Base-by-base conservation (phyloP, 495 filamentous ascomycete genomes). In the Neurospora cerealis region DNA sequence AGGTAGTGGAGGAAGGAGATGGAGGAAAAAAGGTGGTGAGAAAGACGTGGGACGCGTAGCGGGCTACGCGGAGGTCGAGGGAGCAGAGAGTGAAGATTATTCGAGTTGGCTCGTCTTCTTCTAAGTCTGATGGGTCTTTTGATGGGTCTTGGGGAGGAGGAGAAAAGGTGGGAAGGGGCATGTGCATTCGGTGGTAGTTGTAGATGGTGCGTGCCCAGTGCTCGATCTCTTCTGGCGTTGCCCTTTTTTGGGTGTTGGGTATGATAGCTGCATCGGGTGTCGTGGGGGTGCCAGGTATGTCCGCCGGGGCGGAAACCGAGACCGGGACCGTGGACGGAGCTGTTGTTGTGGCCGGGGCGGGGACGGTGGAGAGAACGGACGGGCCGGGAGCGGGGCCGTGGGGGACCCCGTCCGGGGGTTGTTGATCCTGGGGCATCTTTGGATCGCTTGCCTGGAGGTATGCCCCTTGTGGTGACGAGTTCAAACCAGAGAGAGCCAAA, bases 1-100 rank as follows among this genome's bases (percentile, higher is more conserved):
- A 71, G 36, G 21, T 76, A 74, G 42, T 77, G 77, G 46, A 81
- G 79, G 70, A 77, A 79, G 24, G 83, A 74, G 44, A 78, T 73
- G 62, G 80, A 81, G 62, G 80, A 81, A 42, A 75, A 77, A 36
- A 74, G 60, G 54, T 77, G 48, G 77, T 75, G 34, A 81, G 80
- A 54, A 77, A 81, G 28, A 84, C 73, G 36, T 79, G 74, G 10
- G 82, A 79, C 37, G 81, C 81, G 46, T 76, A 78, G 34, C 72
- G 70, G 44, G 82, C 81, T 19, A 84, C 79, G 72, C 81, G 82
- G 2, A 76, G 78, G 74, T 83, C 82, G 69, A 82, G 80, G 70
- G 78, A 81, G 74, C 81, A 83, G n/a, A 84, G 75, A 71, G 77
- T 78, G 77, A 84, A 84, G 60, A 83, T 77, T 62, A 62, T 32